Percentiles rank a stretch among this genome's conserved stretches.
phyloP scores from a whole-genome alignment of 2,329 filamentous ascomycete species.

The Trichophaea hybrida region DNA sequence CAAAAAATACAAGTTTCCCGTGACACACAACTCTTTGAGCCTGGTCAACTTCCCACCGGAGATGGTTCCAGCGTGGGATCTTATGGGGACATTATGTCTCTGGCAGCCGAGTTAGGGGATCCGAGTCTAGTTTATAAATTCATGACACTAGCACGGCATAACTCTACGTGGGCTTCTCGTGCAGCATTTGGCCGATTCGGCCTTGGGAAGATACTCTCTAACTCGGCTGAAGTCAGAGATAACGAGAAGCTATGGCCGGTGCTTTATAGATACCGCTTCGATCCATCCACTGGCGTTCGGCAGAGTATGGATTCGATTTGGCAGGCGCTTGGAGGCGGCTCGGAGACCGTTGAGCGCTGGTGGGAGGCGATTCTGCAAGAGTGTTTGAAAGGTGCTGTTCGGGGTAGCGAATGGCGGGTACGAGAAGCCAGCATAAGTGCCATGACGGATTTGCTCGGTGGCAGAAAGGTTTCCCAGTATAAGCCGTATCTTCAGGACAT shows the following conservation, averaged over 20 bases:
- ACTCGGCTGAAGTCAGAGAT: constrained; percentile 50
- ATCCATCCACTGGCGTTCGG: constrained; percentile 85
- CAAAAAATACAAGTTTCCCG: constrained; percentile 65
- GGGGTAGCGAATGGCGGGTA: constrained; percentile 69
- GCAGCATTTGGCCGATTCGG: constrained; percentile 92
- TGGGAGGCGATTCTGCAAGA: constrained; percentile 86
- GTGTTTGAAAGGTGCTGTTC: constrained; percentile 64
- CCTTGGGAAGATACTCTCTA: constrained; percentile 74
- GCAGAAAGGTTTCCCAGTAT: constrained; percentile 45
- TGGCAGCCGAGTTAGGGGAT: constrained; percentile 93
- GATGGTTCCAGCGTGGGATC: constrained; percentile 82
- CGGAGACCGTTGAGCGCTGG: constrained; percentile 58
- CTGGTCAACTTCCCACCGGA: constrained; percentile 75
- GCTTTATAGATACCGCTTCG: constrained; percentile 84
- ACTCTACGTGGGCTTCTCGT: constrained; percentile 92
- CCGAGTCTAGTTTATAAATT: constrained; percentile 95
- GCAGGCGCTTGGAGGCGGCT: constrained; percentile 82
- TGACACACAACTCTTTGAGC: constrained; percentile 87
- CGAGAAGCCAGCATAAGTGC: constrained; percentile 76
- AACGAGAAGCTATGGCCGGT: constrained; percentile 94
- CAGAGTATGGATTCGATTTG: constrained; percentile 96
- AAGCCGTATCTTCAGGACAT: constrained; percentile 73
- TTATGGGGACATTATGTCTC: constrained; percentile 89
- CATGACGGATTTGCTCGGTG: constrained; percentile 37
- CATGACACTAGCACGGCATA: constrained; percentile 92